phyloP scores from a whole-genome alignment of 164 flowering plant genomes.

The Tinospora cordifolia region DNA sequence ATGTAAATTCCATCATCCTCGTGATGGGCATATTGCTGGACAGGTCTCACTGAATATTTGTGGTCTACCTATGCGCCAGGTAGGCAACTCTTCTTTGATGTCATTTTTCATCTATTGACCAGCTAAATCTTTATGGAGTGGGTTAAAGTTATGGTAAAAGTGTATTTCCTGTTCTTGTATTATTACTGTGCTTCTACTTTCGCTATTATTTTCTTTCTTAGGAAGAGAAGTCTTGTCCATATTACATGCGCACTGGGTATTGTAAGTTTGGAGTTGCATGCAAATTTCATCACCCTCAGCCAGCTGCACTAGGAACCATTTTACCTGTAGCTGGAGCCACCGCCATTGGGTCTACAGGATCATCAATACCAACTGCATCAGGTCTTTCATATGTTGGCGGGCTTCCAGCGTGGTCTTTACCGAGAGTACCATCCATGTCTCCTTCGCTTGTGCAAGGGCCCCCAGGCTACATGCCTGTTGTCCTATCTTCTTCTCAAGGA shows the following conservation, averaged over 20 bases:
- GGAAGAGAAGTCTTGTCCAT: constrained; percentile 63
- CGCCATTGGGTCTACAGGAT: constrained; percentile 33
- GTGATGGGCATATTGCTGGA: constrained; percentile 50
- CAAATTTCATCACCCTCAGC: constrained; percentile 82
- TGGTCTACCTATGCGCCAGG: constrained; percentile 68
- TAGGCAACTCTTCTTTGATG: constrained; percentile 14
- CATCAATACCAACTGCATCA: constrained; percentile 33
- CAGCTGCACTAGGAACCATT: constrained; percentile 23
- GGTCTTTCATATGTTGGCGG: constrained; percentile 38
- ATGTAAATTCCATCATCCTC: constrained; percentile 72
- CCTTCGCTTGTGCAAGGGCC: constrained; percentile 34
- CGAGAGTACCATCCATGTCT: constrained; percentile 40
- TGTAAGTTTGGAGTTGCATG: constrained; percentile 79
- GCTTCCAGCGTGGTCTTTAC: constrained; percentile 45
- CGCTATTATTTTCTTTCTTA: constrained; percentile 14
- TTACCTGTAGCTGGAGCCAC: constrained; percentile 29
- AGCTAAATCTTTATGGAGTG: background rate
- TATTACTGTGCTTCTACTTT: background rate
- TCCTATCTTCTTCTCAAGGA: constrained; percentile 52
- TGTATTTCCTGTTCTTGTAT: background rate
- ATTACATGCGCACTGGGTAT: constrained; percentile 57
- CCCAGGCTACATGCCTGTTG: constrained; percentile 43
- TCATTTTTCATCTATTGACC: background rate
- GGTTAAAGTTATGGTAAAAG: background rate
- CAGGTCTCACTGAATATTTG: constrained; percentile 44